A percentile compares a stretch with the other conserved stretches of the same genome.
Conservation (phyloP, 2,329 filamentous ascomycete species). For the Scleromitrula shiraiana region DNA sequence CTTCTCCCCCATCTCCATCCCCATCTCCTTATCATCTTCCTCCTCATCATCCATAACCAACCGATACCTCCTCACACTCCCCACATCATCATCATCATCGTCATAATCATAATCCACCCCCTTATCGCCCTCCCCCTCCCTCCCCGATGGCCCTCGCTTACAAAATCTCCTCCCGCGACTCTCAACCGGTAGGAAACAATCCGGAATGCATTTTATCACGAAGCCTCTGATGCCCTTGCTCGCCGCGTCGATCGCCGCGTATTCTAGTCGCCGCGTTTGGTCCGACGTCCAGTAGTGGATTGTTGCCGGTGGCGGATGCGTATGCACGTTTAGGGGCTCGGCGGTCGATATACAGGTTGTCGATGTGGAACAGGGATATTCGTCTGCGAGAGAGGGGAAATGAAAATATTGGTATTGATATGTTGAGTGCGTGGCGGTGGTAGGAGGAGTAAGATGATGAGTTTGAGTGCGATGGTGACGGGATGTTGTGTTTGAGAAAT, state of each 20-base stretch:
- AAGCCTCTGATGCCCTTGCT: constrained; percentile 52
- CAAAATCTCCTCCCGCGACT: constrained; percentile 50
- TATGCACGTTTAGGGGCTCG: constrained; percentile 31
- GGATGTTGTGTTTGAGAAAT: background rate
- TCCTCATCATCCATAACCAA: constrained; percentile 33
- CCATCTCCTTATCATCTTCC: background rate
- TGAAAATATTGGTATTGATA: constrained; percentile 25
- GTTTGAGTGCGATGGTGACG: constrained; percentile 11
- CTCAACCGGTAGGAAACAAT: constrained; percentile 48
- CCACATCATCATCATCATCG: constrained; percentile 36
- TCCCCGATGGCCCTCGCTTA: no score
- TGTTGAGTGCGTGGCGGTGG: no score
- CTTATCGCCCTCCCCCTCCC: no score
- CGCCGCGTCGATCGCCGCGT: constrained; percentile 58
- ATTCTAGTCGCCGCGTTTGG: constrained; percentile 53
- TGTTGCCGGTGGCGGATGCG: constrained; percentile 47
- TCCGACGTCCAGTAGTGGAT: constrained; percentile 63
- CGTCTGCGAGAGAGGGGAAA: constrained; percentile 22
- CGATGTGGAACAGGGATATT: constrained; percentile 1
- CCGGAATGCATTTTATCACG: constrained; percentile 51
- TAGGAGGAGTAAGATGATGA: no score
- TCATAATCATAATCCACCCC: constrained; percentile 14
- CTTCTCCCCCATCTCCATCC: background rate
- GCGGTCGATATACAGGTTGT: no score
- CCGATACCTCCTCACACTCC: constrained; percentile 55